Conservation (phyloP, 768 basidiomycete genomes). For the Leccinum subgranulosum region DNA sequence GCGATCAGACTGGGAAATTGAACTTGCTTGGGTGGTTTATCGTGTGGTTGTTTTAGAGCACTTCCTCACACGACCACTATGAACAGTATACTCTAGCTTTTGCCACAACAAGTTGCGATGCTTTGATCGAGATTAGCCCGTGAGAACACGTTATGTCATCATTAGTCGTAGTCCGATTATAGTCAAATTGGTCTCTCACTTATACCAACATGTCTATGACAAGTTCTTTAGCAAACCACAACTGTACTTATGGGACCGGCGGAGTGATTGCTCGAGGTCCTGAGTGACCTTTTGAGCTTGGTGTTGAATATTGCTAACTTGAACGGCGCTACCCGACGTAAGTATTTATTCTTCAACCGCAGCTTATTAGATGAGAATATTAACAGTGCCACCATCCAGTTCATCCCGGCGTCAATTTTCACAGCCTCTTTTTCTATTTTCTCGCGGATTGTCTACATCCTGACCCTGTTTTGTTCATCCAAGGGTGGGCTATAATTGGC, state of each 20-base stretch:
- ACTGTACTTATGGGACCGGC: not conserved
- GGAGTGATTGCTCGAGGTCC: not conserved
- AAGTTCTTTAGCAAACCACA: not conserved
- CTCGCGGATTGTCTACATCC: not conserved
- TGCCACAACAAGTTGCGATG: too few relatives aligned
- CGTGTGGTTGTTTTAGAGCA: too few relatives aligned
- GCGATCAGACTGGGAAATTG: too few relatives aligned
- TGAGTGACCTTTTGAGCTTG: not conserved
- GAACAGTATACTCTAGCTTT: too few relatives aligned
- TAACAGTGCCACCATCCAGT: not conserved
- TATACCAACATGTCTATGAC: not conserved
- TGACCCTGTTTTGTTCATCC: not conserved
- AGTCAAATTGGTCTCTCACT: not conserved
- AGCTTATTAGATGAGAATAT: not conserved
- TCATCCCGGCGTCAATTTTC: not conserved
- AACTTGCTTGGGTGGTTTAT: too few relatives aligned
- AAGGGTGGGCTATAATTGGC: conserved; percentile 6
- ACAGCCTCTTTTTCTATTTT: not conserved
- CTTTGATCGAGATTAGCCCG: not conserved
- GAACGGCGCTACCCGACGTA: not conserved
- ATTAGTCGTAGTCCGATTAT: not conserved
- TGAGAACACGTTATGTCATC: not conserved
- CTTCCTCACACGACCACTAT: too few relatives aligned
- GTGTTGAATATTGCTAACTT: not conserved
- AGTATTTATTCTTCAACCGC: not conserved